Conservation (phyloP, 345 rosid genomes). For the Linum trigynum region DNA sequence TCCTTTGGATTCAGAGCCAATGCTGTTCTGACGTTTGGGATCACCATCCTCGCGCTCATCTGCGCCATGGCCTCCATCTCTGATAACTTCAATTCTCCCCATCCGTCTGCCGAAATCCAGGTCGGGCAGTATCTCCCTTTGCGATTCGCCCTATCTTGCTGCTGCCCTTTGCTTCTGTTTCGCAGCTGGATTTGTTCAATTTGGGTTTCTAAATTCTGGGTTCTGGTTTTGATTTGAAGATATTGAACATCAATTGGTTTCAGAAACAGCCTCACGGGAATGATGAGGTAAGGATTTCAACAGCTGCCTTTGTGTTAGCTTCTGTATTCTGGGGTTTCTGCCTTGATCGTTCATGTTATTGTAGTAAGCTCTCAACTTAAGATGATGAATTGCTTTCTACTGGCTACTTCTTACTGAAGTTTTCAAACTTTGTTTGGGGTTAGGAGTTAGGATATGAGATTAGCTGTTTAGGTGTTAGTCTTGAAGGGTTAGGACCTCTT, state of each 20-base stretch:
- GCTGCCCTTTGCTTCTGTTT: slow-evolving; percentile 4
- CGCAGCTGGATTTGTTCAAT: slow-evolving; percentile 2
- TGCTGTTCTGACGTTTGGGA: slow-evolving; percentile 70
- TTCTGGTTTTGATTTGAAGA: slow-evolving; percentile 34
- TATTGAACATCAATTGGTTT: slow-evolving; percentile 76
- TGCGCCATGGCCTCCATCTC: slow-evolving; percentile 80
- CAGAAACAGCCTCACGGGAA: slow-evolving; percentile 81
- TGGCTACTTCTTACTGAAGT: too few species aligned
- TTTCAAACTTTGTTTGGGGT: too few species aligned
- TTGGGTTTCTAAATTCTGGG: background rate
- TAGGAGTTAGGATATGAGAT: too few species aligned
- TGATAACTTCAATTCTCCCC: slow-evolving; percentile 72
- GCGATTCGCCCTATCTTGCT: background rate
- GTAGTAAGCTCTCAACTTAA: too few species aligned
- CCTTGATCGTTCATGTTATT: too few species aligned
- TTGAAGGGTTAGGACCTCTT: too few species aligned
- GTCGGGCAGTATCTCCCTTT: slow-evolving; percentile 18
- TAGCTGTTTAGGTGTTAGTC: too few species aligned
- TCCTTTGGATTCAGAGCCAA: slow-evolving; percentile 83
- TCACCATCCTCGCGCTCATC: slow-evolving; percentile 72
- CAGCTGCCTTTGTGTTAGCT: background rate
- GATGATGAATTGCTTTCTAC: too few species aligned
- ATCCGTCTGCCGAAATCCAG: slow-evolving; percentile 81
- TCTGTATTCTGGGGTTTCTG: too few species aligned
- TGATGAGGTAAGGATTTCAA: slow-evolving; percentile 57